Evolutionary conservation across 306 rosid genomes (phyloP).

Genomic region (Purshia tridentata): DNA sequence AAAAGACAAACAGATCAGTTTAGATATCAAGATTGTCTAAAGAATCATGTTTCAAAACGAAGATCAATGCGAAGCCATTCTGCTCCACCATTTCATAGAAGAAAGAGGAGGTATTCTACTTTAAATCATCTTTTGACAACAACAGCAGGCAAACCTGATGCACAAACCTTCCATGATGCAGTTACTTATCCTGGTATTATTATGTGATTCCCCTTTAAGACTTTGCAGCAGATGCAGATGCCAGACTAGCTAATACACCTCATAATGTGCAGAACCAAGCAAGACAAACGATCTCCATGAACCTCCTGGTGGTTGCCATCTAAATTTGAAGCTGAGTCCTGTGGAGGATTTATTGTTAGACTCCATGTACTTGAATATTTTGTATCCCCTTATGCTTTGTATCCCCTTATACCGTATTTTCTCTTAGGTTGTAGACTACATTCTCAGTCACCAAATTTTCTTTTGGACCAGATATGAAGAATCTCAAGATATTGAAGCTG

Average conservation of each 20-base stretch:
- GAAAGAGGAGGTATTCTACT: slow-evolving; percentile 56
- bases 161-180: slow-evolving; percentile 31
- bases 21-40: slow-evolving; percentile 32
- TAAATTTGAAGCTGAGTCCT: slow-evolving; percentile 21
- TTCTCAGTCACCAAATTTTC: slow-evolving; percentile 21
- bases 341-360: slow-evolving; percentile 38
- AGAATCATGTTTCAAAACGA: slow-evolving; percentile 25
- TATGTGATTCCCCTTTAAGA: slow-evolving; percentile 10
- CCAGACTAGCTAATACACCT: slow-evolving; percentile 22
- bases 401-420: background rate
- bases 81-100: slow-evolving; percentile 75
- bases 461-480: slow-evolving; percentile 42
- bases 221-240: background rate
- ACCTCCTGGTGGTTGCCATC: slow-evolving; percentile 23
- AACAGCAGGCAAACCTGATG: slow-evolving; percentile 30
- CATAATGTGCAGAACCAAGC: slow-evolving; percentile 42
- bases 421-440: slow-evolving; percentile 19
- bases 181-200: slow-evolving; percentile 50
- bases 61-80: slow-evolving; percentile 69
- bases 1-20: slow-evolving; percentile 28
- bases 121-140: slow-evolving; percentile 42
- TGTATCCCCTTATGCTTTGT: too few species aligned
- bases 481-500: slow-evolving; percentile 41
- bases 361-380: slow-evolving; percentile 37
- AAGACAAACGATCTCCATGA: slow-evolving; percentile 35